phyloP scores from a whole-genome alignment of 768 basidiomycete genomes.

The Tubosaeta sp. region DNA sequence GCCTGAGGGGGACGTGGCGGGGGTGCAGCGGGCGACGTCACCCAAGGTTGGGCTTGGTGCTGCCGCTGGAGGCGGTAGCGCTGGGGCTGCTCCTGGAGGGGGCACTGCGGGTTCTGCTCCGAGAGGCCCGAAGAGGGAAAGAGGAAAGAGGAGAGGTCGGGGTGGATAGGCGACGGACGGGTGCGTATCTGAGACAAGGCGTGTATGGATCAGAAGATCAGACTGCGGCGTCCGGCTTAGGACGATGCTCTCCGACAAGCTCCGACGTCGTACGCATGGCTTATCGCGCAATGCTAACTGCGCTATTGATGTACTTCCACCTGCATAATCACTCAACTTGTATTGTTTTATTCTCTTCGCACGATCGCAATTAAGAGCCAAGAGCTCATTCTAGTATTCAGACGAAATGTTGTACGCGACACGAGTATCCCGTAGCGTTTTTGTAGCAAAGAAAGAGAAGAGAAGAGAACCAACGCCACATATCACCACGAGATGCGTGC shows the following conservation, averaged over 20 bases:
- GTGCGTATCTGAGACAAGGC: neutral
- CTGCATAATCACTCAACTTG: too few species aligned
- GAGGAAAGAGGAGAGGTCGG: conserved; percentile 32
- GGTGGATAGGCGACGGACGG: conserved; percentile 16
- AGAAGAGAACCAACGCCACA: neutral
- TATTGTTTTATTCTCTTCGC: neutral
- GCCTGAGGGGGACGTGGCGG: conserved; percentile 14
- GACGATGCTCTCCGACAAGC: neutral
- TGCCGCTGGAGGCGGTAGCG: neutral
- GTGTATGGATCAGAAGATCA: neutral
- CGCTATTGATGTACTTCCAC: too few species aligned
- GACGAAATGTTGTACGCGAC: neutral
- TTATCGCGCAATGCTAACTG: too few species aligned
- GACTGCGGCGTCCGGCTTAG: neutral
- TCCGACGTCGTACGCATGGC: too few species aligned
- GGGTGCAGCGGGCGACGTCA: conserved; percentile 11
- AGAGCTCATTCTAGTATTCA: neutral
- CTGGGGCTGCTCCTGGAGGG: conserved; percentile 13
- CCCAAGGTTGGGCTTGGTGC: neutral
- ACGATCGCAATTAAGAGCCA: neutral
- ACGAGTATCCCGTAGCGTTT: neutral
- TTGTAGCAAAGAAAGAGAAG: neutral
- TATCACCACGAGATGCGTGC: neutral
- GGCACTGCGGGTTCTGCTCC: conserved; percentile 1
- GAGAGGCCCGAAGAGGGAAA: conserved; percentile 22